A percentile compares a stretch with the other conserved stretches of the same genome.
Evolutionary conservation across 1,139 yeast species (phyloP).

Genomic region (Schizosaccharomyces versatilis): DNA sequence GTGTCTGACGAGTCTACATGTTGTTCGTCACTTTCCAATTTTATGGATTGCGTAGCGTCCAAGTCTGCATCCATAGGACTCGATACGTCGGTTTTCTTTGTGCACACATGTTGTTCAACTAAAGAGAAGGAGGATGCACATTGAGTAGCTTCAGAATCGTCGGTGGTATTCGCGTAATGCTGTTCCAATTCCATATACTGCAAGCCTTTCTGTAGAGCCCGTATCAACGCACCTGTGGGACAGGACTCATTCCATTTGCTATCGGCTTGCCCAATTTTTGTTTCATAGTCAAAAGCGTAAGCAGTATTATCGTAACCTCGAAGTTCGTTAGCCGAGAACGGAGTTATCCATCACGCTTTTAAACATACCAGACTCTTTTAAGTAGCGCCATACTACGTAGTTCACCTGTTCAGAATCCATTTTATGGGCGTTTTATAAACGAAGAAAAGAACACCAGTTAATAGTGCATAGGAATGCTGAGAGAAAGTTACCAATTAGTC

Average conservation of each 20-base stretch:
- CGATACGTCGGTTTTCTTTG: too few relatives aligned
- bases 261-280: constrained; percentile 41
- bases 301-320: constrained; percentile 44
- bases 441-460: background rate
- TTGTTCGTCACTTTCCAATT: too few relatives aligned
- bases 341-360: background rate
- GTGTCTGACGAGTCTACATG: too few relatives aligned
- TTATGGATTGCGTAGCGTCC: too few relatives aligned
- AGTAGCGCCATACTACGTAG: constrained; percentile 78
- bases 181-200: constrained; percentile 40
- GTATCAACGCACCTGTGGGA: constrained; percentile 57
- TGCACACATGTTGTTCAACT: too few relatives aligned
- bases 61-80: too few relatives aligned
- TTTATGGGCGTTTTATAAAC: too few relatives aligned
- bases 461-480: background rate
- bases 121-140: too few relatives aligned
- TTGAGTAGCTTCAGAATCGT: too few relatives aligned
- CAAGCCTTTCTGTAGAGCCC: constrained; percentile 67
- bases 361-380: constrained; percentile 56
- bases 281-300: constrained; percentile 57
- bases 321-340: background rate
- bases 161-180: constrained; percentile 11
- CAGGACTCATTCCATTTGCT: constrained; percentile 27
- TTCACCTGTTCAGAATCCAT: constrained; percentile 65
- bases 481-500: background rate